Evolutionary conservation across 2,329 filamentous ascomycete species (phyloP).

Genomic region (Xylariaceae sp.): DNA sequence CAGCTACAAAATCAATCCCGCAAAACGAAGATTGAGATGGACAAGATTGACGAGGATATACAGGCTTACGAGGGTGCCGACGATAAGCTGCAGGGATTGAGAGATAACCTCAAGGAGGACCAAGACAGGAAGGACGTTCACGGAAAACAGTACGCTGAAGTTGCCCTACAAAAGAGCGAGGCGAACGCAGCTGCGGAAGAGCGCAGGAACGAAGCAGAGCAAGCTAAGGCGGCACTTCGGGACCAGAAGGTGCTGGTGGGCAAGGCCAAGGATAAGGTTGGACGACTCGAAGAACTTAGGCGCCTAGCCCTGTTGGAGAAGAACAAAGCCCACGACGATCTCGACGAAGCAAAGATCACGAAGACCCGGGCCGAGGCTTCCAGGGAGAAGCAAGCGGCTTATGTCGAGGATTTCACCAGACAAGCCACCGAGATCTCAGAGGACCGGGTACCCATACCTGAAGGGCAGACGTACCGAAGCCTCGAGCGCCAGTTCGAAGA

Average conservation of each 20-base stretch:
- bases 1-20: slow-evolving; percentile 54
- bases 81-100: slow-evolving; percentile 55
- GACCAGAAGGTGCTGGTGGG: slow-evolving; percentile 43
- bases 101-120: slow-evolving; percentile 49
- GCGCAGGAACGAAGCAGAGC: slow-evolving; percentile 32
- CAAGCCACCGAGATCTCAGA: slow-evolving; percentile 50
- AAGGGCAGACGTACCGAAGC: slow-evolving; percentile 56
- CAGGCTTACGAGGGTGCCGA: slow-evolving; percentile 62
- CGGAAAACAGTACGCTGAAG: slow-evolving; percentile 50
- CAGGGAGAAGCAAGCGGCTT: slow-evolving; percentile 40
- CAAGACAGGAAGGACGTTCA: slow-evolving; percentile 41
- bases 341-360: slow-evolving; percentile 44
- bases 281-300: slow-evolving; percentile 43
- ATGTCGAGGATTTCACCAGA: slow-evolving; percentile 48
- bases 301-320: slow-evolving; percentile 53
- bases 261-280: slow-evolving; percentile 52
- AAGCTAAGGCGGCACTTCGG: slow-evolving; percentile 29
- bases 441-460: slow-evolving; percentile 55
- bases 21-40: slow-evolving; percentile 54
- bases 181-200: slow-evolving; percentile 40
- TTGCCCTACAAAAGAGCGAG: slow-evolving; percentile 43
- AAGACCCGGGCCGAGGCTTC: slow-evolving; percentile 42
- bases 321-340: slow-evolving; percentile 51
- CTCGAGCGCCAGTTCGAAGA: slow-evolving; percentile 50
- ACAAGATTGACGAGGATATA: too few species aligned